Conservation (phyloP, 2,329 filamentous ascomycete species). For the Exophiala aquamarina region DNA sequence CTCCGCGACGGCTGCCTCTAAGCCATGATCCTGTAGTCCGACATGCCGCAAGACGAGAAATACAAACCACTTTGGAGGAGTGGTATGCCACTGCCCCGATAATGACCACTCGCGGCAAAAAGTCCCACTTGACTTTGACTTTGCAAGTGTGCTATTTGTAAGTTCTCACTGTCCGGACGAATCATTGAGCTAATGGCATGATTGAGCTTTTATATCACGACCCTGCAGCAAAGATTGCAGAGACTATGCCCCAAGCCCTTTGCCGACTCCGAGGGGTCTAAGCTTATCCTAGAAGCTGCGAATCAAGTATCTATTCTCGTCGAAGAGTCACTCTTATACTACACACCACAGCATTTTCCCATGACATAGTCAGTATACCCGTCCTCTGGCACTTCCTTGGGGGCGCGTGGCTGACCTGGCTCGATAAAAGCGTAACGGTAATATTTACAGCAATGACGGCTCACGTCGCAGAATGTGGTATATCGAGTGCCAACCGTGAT, state of each 20-base stretch:
- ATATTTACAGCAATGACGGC: conserved; percentile 7
- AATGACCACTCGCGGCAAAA: not conserved
- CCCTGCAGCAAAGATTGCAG: conserved; percentile 5
- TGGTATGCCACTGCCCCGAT: conserved; percentile 4
- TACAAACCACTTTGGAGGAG: conserved; percentile 4
- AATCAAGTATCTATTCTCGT: conserved; percentile 1
- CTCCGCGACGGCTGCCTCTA: conserved; percentile 1
- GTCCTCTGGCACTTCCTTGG: no score
- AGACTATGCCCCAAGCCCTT: not conserved
- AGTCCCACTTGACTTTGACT: conserved; percentile 3
- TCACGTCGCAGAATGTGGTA: not conserved
- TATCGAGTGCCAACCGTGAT: not conserved
- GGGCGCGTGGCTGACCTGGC: no score
- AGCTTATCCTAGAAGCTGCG: conserved; percentile 7
- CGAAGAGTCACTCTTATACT: conserved; percentile 9
- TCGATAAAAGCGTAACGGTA: conserved; percentile 4
- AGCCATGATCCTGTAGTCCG: conserved; percentile 1
- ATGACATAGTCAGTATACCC: conserved; percentile 11
- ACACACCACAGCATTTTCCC: conserved; percentile 2
- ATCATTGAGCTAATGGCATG: not conserved
- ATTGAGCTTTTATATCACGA: not conserved
- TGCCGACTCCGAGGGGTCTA: conserved; percentile 1
- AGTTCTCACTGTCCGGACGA: no score
- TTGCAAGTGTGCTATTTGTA: conserved; percentile 4
- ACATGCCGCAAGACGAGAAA: not conserved